Evolutionary conservation across 2,329 filamentous ascomycete genomes (phyloP).

Genomic region (Exophiala viscosa): DNA sequence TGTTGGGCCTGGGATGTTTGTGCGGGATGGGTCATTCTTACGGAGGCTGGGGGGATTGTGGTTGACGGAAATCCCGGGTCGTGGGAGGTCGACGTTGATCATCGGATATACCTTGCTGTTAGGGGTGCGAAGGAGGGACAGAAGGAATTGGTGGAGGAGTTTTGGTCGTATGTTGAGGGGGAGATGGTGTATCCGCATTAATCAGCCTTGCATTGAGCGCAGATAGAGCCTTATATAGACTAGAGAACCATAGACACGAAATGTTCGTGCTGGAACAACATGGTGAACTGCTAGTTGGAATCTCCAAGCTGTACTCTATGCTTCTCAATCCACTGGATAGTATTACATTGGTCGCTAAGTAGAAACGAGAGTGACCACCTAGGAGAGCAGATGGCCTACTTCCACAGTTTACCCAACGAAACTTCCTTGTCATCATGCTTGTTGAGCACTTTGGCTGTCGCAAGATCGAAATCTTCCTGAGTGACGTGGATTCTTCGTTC

Average conservation of each 20-base stretch:
- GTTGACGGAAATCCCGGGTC: conserved; percentile 52
- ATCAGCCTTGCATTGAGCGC: neutral
- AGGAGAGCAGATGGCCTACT: conserved; percentile 42
- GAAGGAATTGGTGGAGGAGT: conserved; percentile 40
- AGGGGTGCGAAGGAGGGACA: conserved; percentile 32
- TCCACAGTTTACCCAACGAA: conserved; percentile 82
- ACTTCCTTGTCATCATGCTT: conserved; percentile 99
- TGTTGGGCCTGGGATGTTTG: conserved; percentile 66
- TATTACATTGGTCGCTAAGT: conserved; percentile 17
- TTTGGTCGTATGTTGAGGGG: conserved; percentile 41
- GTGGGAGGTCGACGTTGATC: conserved; percentile 56
- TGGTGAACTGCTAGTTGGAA: neutral
- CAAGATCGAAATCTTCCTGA: conserved; percentile 97
- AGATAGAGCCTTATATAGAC: neutral
- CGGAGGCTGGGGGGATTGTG: conserved; percentile 58
- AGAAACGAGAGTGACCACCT: conserved; percentile 4
- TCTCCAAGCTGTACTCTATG: neutral
- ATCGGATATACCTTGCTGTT: conserved; percentile 51
- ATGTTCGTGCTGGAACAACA: neutral
- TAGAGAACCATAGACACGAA: conserved; percentile 5
- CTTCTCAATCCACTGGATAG: conserved; percentile 4
- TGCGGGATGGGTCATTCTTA: conserved; percentile 59
- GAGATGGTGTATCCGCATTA: conserved; percentile 34
- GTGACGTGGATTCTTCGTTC: conserved; percentile 97
- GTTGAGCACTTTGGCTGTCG: conserved; percentile 98